These are phyloP conservation scores for Persicaria tinctoria DNA, from an alignment of 148 eudicot genomes.

Conservation along the genomic window DNA sequence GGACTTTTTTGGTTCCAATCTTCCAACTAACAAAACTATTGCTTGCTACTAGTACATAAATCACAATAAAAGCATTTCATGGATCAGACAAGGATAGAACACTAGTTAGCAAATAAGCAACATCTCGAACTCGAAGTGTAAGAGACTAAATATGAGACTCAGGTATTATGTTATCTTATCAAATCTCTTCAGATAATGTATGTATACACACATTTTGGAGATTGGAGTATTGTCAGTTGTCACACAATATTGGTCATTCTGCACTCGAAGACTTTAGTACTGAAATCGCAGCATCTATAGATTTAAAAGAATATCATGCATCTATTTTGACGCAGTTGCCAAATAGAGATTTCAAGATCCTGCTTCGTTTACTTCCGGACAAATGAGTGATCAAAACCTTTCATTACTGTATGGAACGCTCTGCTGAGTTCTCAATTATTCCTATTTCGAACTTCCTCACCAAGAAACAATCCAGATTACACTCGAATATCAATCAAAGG, in stretches of 20 bases:
- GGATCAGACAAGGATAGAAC: background rate
- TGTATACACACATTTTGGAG: background rate
- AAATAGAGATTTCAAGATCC: background rate
- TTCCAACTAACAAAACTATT: background rate
- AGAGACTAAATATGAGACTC: background rate
- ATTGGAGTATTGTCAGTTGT: background rate
- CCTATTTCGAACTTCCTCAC: constrained; percentile 1
- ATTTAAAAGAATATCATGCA: background rate
- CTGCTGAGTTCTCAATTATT: background rate
- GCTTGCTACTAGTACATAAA: background rate
- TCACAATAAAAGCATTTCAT: background rate
- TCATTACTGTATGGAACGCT: background rate
- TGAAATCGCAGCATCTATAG: background rate
- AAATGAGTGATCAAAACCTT: background rate
- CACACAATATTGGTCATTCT: background rate
- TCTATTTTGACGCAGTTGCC: background rate
- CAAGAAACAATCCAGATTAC: background rate
- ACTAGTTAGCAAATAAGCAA: background rate
- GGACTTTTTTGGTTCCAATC: background rate
- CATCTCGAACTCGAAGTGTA: background rate
- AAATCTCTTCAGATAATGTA: background rate
- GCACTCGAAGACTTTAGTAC: no score
- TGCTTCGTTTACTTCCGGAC: background rate
- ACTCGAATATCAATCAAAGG: constrained; percentile 1
- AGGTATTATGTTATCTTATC: background rate